A percentile compares a stretch with the other conserved stretches of the same genome.
These are phyloP conservation scores for Chaetomium olivaceum DNA, from an alignment of 2,329 filamentous ascomycete genomes.

Conservation along the genomic window DNA sequence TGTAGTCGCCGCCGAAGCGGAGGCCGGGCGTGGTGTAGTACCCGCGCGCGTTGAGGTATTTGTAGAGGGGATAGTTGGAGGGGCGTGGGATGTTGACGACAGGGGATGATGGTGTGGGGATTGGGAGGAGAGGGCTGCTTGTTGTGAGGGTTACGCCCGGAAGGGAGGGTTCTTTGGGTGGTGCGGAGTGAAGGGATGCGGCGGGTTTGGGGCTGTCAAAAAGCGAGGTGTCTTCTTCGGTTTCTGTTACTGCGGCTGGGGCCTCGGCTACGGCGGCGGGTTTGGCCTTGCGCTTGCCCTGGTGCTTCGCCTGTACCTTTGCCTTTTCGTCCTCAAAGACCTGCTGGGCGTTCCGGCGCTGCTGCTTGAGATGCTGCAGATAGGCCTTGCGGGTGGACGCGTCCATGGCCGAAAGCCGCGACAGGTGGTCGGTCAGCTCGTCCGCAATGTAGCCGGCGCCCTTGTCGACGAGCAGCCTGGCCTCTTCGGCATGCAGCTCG, in stretches of 20 bases:
- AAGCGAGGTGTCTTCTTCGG: slow-evolving; percentile 11
- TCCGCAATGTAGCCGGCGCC: slow-evolving; percentile 78
- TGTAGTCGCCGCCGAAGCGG: slow-evolving; percentile 91
- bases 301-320: slow-evolving; percentile 36
- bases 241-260: slow-evolving; percentile 9
- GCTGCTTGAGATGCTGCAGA: slow-evolving; percentile 55
- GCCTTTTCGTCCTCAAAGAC: slow-evolving; percentile 44
- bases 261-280: slow-evolving; percentile 18
- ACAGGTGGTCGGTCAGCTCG: slow-evolving; percentile 69
- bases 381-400: slow-evolving; percentile 63
- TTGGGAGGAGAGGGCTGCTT: slow-evolving; percentile 37
- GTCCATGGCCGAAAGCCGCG: slow-evolving; percentile 60
- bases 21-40: slow-evolving; percentile 92
- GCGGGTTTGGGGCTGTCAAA: slow-evolving; percentile 19
- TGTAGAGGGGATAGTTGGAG: slow-evolving; percentile 70
- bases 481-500: slow-evolving; percentile 90
- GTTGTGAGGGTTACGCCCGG: slow-evolving; percentile 45
- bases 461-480: slow-evolving; percentile 74
- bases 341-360: slow-evolving; percentile 46
- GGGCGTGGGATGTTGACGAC: slow-evolving; percentile 35
- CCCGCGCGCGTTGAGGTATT: slow-evolving; percentile 72
- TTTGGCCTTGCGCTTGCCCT: slow-evolving; percentile 30
- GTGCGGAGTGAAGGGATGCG: neutral
- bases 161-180: slow-evolving; percentile 20
- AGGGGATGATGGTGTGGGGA: slow-evolving; percentile 2